A percentile compares a stretch with the other conserved stretches of the same genome.
These are phyloP conservation scores for Ogataea allantospora DNA, from an alignment of 805 yeast genomes.

Conservation along the genomic window DNA sequence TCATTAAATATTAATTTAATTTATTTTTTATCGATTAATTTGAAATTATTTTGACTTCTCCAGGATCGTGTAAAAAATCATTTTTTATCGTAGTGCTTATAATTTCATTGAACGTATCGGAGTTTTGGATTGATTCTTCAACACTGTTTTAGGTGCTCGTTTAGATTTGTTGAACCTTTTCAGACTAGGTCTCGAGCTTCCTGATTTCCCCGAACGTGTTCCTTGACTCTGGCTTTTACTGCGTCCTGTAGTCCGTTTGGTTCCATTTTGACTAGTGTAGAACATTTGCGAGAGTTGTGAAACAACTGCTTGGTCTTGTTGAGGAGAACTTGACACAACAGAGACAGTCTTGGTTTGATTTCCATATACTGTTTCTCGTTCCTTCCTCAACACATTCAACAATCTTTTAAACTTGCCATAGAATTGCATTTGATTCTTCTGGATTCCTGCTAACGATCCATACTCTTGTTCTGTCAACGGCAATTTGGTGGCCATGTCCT, in stretches of 20 bases:
- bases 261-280: slow-evolving; percentile 5
- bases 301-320: slow-evolving; percentile 14
- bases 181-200: slow-evolving; percentile 6
- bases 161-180: slow-evolving; percentile 1
- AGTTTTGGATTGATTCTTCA: slow-evolving; percentile 2
- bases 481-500: slow-evolving; percentile 53
- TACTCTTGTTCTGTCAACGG: slow-evolving; percentile 53
- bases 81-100: too few relatives aligned
- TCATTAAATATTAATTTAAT: slow-evolving; percentile 9
- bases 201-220: slow-evolving; percentile 8
- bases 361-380: slow-evolving; percentile 13
- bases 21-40: slow-evolving; percentile 4
- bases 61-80: neutral
- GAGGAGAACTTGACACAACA: too few relatives aligned
- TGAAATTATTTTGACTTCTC: slow-evolving; percentile 6
- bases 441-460: slow-evolving; percentile 37
- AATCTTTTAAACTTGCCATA: slow-evolving; percentile 25
- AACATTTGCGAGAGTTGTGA: slow-evolving; percentile 19
- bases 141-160: slow-evolving; percentile 1
- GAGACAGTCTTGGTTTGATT: neutral
- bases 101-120: slow-evolving; percentile 21
- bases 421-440: slow-evolving; percentile 29
- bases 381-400: slow-evolving; percentile 25
- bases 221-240: slow-evolving; percentile 17
- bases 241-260: slow-evolving; percentile 1